A percentile compares a stretch with the other conserved stretches of the same genome.
These are phyloP conservation scores for Stygiomarasmius scandens DNA, from an alignment of 1,284 basidiomycete species.

Conservation along the genomic window DNA sequence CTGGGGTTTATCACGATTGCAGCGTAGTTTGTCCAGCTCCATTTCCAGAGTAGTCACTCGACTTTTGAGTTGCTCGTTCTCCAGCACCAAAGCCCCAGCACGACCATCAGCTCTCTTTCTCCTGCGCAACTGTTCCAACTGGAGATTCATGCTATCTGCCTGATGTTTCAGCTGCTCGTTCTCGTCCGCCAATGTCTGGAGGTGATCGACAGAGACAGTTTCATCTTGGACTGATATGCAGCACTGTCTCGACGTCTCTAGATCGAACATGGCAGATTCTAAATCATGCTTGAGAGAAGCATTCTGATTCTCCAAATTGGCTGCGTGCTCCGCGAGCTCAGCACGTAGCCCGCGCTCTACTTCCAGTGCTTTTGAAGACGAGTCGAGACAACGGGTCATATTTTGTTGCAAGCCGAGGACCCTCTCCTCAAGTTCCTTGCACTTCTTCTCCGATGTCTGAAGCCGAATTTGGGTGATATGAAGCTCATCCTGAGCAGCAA, in stretches of 20 bases:
- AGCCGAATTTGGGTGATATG: constrained; percentile 21
- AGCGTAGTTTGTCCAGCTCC: neutral
- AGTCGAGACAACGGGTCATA: constrained; percentile 27
- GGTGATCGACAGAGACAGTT: constrained; percentile 22
- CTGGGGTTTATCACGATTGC: neutral
- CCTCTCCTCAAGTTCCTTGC: constrained; percentile 18
- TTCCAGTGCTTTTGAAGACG: constrained; percentile 26
- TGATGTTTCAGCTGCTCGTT: constrained; percentile 18
- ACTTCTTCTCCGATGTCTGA: constrained; percentile 19
- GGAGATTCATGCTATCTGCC: neutral
- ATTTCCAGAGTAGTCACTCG: neutral
- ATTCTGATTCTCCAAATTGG: constrained; percentile 21
- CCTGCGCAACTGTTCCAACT: neutral
- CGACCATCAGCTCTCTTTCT: neutral
- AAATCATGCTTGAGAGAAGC: constrained; percentile 15
- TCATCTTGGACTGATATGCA: constrained; percentile 11
- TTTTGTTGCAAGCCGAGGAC: constrained; percentile 24
- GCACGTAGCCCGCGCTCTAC: constrained; percentile 27
- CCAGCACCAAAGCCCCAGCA: neutral
- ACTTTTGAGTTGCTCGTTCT: neutral
- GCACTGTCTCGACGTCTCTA: neutral
- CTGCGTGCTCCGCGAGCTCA: constrained; percentile 23
- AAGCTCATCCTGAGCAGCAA: constrained; percentile 24
- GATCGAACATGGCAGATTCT: neutral
- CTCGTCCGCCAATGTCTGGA: constrained; percentile 18